Conservation (phyloP, 192 early-diverging fungal genomes). For the Pecoramyces ruminantium region DNA sequence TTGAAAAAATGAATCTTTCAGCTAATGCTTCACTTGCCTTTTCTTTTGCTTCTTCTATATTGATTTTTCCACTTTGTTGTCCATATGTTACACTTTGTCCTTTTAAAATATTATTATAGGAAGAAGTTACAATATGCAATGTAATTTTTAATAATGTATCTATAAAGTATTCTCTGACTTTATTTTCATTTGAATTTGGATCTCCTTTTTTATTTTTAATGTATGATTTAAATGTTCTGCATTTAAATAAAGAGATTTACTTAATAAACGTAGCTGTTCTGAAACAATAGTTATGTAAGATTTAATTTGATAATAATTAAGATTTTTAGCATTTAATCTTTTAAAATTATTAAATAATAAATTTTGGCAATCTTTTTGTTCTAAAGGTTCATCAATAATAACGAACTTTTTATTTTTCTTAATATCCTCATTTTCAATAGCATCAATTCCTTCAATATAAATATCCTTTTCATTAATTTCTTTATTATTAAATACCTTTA, state of each 20-base stretch:
- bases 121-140: not conserved
- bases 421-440: no score
- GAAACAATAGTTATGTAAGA: not conserved
- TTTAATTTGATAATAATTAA: not conserved
- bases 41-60: not conserved
- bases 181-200: no score
- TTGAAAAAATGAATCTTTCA: not conserved
- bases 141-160: not conserved
- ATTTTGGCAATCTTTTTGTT: not conserved
- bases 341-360: not conserved
- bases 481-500: not conserved
- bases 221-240: not conserved
- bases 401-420: no score
- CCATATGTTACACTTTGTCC: not conserved
- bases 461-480: not conserved
- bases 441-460: not conserved
- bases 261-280: not conserved
- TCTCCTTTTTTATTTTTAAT: no score
- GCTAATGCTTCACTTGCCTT: not conserved
- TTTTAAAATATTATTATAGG: not conserved
- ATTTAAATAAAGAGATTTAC: not conserved
- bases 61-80: not conserved
- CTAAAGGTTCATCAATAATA: no score
- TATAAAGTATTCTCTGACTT: not conserved
- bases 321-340: not conserved